phyloP scores from a whole-genome alignment of 2,329 filamentous ascomycete species.

The Keithomyces neogunnii region DNA sequence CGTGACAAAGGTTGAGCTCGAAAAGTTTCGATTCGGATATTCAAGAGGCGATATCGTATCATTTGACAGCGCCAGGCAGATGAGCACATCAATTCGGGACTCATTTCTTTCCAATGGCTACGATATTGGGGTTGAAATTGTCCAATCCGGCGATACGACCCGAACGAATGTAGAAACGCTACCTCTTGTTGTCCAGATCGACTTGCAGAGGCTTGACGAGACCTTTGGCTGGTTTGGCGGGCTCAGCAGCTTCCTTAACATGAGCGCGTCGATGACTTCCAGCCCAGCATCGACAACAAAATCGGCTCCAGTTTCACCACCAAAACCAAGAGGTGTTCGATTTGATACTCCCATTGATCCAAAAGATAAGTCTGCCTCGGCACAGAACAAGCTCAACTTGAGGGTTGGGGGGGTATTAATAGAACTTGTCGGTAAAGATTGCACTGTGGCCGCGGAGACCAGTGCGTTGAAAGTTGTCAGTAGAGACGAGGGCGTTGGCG shows the following conservation, averaged over 20 bases:
- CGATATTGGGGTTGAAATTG: conserved; percentile 48
- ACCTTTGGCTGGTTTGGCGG: conserved; percentile 85
- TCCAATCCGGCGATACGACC: conserved; percentile 33
- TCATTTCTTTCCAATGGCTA: conserved; percentile 48
- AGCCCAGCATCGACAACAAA: conserved; percentile 46
- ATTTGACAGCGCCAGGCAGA: conserved; percentile 48
- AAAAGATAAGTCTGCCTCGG: conserved; percentile 35
- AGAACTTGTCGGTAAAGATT: conserved; percentile 68
- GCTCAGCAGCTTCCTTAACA: conserved; percentile 80
- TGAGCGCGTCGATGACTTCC: conserved; percentile 76
- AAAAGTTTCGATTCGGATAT: conserved; percentile 56
- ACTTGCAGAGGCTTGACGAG: conserved; percentile 76
- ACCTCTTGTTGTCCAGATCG: conserved; percentile 66
- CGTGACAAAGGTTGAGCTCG: conserved; percentile 35
- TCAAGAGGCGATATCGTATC: conserved; percentile 53
- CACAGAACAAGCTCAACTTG: conserved; percentile 62
- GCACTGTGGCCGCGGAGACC: conserved; percentile 64
- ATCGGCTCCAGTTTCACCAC: conserved; percentile 27
- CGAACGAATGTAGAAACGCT: conserved; percentile 64
- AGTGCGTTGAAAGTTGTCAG: conserved; percentile 76
- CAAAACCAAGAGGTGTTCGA: conserved; percentile 47
- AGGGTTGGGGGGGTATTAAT: conserved; percentile 70
- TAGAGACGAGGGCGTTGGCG: conserved; percentile 60
- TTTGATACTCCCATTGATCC: conserved; percentile 46
- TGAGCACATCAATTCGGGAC: conserved; percentile 52